These are phyloP conservation scores for Begonia loranthoides DNA, from an alignment of 306 rosid genomes.

Conservation along the genomic window DNA sequence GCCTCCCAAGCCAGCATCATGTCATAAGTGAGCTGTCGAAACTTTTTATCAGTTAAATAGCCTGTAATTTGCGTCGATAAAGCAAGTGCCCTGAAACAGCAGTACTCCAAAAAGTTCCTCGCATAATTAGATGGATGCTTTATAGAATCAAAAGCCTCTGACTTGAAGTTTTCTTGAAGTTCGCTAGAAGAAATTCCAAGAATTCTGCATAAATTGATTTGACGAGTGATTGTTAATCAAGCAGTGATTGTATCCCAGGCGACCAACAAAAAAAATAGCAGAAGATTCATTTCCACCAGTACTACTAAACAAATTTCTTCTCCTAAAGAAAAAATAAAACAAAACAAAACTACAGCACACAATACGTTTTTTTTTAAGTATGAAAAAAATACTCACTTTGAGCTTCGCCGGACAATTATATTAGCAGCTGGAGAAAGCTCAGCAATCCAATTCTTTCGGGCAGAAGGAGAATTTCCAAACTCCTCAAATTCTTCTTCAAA, in stretches of 20 bases:
- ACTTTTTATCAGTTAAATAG: constrained; percentile 44
- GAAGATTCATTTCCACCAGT: too few relatives aligned
- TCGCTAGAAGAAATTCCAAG: constrained; percentile 44
- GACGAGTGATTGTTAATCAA: too few relatives aligned
- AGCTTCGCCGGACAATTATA: constrained; percentile 72
- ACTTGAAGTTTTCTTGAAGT: constrained; percentile 54
- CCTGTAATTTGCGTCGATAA: constrained; percentile 19
- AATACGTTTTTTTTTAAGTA: too few relatives aligned
- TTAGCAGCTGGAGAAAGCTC: constrained; percentile 87
- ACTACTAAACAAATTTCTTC: too few relatives aligned
- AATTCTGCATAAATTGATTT: constrained; percentile 29
- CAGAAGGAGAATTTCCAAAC: constrained; percentile 71
- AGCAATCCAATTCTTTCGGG: constrained; percentile 40
- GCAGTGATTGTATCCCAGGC: too few relatives aligned
- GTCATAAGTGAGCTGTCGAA: constrained; percentile 62
- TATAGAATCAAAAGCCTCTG: constrained; percentile 39
- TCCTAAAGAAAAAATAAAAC: too few relatives aligned
- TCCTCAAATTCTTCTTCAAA: constrained; percentile 72
- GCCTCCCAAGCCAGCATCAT: constrained; percentile 97
- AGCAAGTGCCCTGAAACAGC: constrained; percentile 57
- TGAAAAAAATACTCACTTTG: constrained; percentile 44
- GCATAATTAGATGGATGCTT: constrained; percentile 58
- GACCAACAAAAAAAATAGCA: too few relatives aligned
- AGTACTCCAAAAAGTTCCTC: constrained; percentile 57
- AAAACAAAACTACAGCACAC: too few relatives aligned